Evolutionary conservation across 306 rosid genomes (phyloP).

Genomic region (Gillenia trifoliata): DNA sequence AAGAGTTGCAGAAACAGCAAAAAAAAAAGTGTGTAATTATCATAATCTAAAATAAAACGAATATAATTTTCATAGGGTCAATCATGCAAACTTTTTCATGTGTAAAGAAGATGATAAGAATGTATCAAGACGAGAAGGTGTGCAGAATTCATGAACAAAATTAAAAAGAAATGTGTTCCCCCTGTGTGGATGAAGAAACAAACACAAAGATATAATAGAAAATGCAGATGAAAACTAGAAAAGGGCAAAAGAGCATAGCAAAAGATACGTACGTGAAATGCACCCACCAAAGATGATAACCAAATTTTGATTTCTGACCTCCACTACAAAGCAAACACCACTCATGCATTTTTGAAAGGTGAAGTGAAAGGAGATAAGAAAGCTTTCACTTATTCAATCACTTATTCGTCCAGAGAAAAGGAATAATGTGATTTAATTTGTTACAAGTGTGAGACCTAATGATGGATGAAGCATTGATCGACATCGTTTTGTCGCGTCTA

Average conservation of each 20-base stretch:
- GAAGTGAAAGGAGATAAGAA: slow-evolving; percentile 10
- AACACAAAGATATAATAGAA: background rate
- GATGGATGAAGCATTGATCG: background rate
- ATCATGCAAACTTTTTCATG: slow-evolving; percentile 1
- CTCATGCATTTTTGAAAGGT: slow-evolving; percentile 5
- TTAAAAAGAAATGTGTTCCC: background rate
- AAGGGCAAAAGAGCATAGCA: background rate
- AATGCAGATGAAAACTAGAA: background rate
- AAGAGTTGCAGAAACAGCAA: no score
- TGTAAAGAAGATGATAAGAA: background rate
- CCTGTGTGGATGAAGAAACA: background rate
- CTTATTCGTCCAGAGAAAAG: background rate
- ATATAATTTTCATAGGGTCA: slow-evolving; percentile 2
- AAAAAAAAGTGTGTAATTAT: no score
- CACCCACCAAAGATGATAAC: background rate
- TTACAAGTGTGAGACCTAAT: background rate
- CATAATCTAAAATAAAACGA: no score
- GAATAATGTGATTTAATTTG: background rate
- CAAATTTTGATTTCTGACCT: background rate
- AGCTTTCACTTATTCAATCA: background rate
- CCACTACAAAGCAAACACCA: background rate
- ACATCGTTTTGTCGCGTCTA: background rate
- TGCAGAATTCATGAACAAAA: slow-evolving; percentile 22
- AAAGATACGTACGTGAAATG: background rate
- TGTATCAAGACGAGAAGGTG: slow-evolving; percentile 36